Conservation (phyloP, 306 rosid species). For the Acacia melanoxylon region DNA sequence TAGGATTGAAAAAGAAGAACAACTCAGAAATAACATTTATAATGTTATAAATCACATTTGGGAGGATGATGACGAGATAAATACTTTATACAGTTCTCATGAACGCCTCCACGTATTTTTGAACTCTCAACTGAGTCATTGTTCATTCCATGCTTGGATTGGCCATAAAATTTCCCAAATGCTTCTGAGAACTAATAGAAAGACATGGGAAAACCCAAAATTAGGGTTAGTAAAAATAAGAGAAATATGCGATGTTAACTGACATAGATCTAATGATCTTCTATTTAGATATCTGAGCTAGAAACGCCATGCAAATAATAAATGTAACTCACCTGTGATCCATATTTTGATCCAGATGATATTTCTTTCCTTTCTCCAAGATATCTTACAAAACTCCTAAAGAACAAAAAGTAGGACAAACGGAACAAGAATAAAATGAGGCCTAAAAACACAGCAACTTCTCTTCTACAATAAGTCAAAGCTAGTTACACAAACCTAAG, state of each 20-base stretch:
- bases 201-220: background rate
- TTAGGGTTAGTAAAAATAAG: background rate
- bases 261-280: conserved; percentile 7
- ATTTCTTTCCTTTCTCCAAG: conserved; percentile 63
- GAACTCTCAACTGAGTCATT: conserved; percentile 74
- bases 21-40: conserved; percentile 16
- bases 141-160: conserved; percentile 71
- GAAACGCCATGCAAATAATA: background rate
- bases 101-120: conserved; percentile 73
- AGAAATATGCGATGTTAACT: conserved; percentile 9
- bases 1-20: conserved; percentile 9
- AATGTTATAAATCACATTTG: background rate
- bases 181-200: conserved; percentile 87
- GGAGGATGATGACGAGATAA: conserved; percentile 23
- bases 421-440: conserved; percentile 4
- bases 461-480: conserved; percentile 24
- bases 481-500: conserved; percentile 1
- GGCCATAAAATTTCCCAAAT: conserved; percentile 95
- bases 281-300: background rate
- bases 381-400: conserved; percentile 84
- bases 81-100: conserved; percentile 92
- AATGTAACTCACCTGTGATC: conserved; percentile 65
- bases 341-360: conserved; percentile 76
- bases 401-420: conserved; percentile 22
- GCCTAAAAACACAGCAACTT: conserved; percentile 19